Conservation (phyloP, 2,329 filamentous ascomycete genomes). For the Xylaria multiplex region DNA sequence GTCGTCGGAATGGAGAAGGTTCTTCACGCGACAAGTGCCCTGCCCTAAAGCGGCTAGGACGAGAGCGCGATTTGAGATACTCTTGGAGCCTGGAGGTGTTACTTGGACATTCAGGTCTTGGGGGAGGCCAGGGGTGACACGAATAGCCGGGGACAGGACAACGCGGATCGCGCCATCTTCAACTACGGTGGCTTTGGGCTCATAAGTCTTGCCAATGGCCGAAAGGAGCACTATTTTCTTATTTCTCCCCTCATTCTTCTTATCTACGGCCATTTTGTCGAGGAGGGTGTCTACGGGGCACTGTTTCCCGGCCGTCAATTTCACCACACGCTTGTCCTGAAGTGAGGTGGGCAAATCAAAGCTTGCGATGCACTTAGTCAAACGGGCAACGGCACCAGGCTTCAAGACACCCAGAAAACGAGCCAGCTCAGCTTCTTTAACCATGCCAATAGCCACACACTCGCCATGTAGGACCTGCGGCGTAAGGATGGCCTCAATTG, state of each 20-base stretch:
- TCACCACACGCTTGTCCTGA: slow-evolving; percentile 82
- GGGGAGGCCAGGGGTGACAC: slow-evolving; percentile 77
- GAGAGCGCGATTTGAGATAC: slow-evolving; percentile 93
- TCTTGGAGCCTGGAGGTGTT: slow-evolving; percentile 94
- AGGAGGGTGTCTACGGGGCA: slow-evolving; percentile 89
- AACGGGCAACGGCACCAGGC: slow-evolving; percentile 85
- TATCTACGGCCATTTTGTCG: slow-evolving; percentile 96
- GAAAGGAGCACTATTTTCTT: slow-evolving; percentile 97
- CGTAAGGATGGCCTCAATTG: slow-evolving; percentile 93
- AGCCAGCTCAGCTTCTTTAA: slow-evolving; percentile 94
- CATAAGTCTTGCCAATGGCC: slow-evolving; percentile 86
- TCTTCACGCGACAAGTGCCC: slow-evolving; percentile 87
- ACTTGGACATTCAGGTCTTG: slow-evolving; percentile 75
- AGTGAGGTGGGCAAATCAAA: slow-evolving; percentile 90
- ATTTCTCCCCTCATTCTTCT: slow-evolving; percentile 95
- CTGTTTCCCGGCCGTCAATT: slow-evolving; percentile 83
- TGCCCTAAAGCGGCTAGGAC: slow-evolving; percentile 91
- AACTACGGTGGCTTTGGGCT: slow-evolving; percentile 89
- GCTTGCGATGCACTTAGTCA: slow-evolving; percentile 93
- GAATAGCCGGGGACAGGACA: slow-evolving; percentile 81
- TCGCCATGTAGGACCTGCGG: slow-evolving; percentile 96
- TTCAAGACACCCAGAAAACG: slow-evolving; percentile 87
- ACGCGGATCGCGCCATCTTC: slow-evolving; percentile 84
- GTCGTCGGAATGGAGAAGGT: slow-evolving; percentile 94
- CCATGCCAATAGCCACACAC: slow-evolving; percentile 96